Percentiles rank a stretch among this genome's conserved stretches.
These are phyloP conservation scores for Sphaceloma murrayae DNA, from an alignment of 2,329 filamentous ascomycete species.

Conservation along the genomic window DNA sequence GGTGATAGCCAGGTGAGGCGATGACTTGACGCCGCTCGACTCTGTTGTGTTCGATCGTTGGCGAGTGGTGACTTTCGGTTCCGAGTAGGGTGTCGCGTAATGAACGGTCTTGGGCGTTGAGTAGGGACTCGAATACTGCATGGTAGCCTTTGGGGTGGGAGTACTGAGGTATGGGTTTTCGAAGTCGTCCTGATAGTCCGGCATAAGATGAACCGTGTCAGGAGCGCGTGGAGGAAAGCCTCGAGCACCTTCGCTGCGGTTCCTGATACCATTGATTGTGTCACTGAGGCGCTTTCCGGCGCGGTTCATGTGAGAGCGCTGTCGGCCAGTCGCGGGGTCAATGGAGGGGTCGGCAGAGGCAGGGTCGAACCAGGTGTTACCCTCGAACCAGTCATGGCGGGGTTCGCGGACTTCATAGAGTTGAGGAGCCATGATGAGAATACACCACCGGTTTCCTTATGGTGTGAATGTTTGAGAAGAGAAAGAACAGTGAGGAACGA, in stretches of 20 bases:
- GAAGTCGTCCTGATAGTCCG: slow-evolving; percentile 5
- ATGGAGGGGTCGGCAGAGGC: slow-evolving; percentile 3
- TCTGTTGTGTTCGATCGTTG: slow-evolving; percentile 9
- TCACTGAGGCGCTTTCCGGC: slow-evolving; percentile 12
- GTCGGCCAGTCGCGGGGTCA: slow-evolving; percentile 4
- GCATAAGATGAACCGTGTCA: background rate
- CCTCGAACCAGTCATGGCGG: slow-evolving; percentile 15
- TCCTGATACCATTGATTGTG: slow-evolving; percentile 7
- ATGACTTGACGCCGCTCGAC: slow-evolving; percentile 14
- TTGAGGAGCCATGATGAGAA: slow-evolving; percentile 11
- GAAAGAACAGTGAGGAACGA: slow-evolving; percentile 1
- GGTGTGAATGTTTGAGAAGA: background rate
- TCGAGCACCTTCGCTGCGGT: background rate
- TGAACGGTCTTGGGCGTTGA: slow-evolving; percentile 3
- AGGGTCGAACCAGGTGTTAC: slow-evolving; percentile 15
- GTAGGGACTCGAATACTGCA: background rate
- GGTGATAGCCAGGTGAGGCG: slow-evolving; percentile 16
- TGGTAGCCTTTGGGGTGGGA: slow-evolving; percentile 2
- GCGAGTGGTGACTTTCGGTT: background rate
- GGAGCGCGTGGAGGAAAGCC: background rate
- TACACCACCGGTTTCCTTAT: background rate
- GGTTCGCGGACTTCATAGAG: slow-evolving; percentile 11
- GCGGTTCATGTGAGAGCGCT: slow-evolving; percentile 7
- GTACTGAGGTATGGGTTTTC: slow-evolving; percentile 1
- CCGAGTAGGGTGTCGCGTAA: background rate